Evolutionary conservation across 108 stramenopile genomes (phyloP), one percentile per base, ranked within the genome.

Genomic region (Cyclotella sp.): DNA sequence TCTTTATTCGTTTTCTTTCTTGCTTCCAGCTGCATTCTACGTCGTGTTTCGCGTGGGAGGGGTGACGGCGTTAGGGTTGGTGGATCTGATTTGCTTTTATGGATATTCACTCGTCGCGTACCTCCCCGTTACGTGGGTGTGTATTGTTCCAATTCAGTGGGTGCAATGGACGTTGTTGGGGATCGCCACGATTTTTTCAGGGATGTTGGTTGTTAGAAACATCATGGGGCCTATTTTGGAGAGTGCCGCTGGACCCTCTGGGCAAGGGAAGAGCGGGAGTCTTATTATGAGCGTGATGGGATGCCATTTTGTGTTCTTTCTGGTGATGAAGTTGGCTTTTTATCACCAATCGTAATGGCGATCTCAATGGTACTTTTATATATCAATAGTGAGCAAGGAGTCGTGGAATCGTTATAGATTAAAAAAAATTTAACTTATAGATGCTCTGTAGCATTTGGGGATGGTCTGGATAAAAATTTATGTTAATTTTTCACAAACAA

Each of bases 61-160:
- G 21, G 85, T 91, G 62, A 78, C 80, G n/a, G 77, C 76, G 1
- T 34, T 91, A 26, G 28, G 64, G 15, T 10, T 80, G 57, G 87
- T 75, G 15, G 90, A 93, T 54, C 79, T 92, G 78, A 78, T 91
- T n/a, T 90, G 89, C 63, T 57, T 89, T 43, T 95, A 95, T 70
- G 94, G 94, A 27, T 95, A 95, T 63, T 89, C 89, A 15, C 63
- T 92, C 27, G 89, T 95, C 21, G 79, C 94, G 8, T 95, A 79
- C 63, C 21, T 95, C 26, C 88, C 88, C 0, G 88, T 80, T 5
- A 80, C 87, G 39, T 73, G 86, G 64, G 43, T 92, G 15, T 88
- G 89, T 58, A 79, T 93, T 28, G 42, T 69, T 15, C 91, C 90
- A 26, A 82, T 81, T 43, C 63, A 53, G 8, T 71, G 84, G 57